Evolutionary conservation across 768 basidiomycete species (phyloP), one percentile per base, ranked within the genome.

Genomic region (Boletus tomentosulus): DNA sequence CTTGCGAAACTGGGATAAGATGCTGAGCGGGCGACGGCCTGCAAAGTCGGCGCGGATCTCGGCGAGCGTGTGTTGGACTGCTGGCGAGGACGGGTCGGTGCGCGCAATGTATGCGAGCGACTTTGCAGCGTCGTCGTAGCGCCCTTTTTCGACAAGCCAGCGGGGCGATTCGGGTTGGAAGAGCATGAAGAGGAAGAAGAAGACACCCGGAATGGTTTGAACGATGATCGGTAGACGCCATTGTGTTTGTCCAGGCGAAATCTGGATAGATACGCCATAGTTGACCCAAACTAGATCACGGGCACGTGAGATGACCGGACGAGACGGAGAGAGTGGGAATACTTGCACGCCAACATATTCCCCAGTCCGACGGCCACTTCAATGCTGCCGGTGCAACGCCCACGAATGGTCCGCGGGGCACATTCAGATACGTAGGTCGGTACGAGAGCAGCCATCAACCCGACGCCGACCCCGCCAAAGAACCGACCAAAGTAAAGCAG

Each of bases 391-490:
- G 71, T 71, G 48, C 73, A 73, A 3, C 73, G 69, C 6, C 73
- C 73, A 37, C 74, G 68, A 33, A 76, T 73, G 16, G 65, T 41
- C 49, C 64, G 62, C 9, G 74, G 74, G 3, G 69, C 67, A 50
- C 66, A 73, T 61, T 75, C 73, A 3, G 73, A 68, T 3, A 73
- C 66, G 25, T 74, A 74, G 0, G 69, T 64, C 2, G 74, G 74
- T 22, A 71, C 69, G 22, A 74, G 45, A 0, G 70, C 71, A 2
- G 67, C 60, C 58, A 72, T 65, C 34, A 73, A 41, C 27, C 78
- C 76, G 6, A 78, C 70, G 3, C 80, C 80, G 33, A 81, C 63
- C 16, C 80, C 82, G 6, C 74, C 69, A 0, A 83, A 57, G 69
- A 80, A 80, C 9, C 78, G 74, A 47, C 67, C 59, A 46, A 72